Evolutionary conservation across 2,329 filamentous ascomycete genomes (phyloP), one percentile per base, ranked within the genome.

Genomic region (Colletotrichum liriopes): DNA sequence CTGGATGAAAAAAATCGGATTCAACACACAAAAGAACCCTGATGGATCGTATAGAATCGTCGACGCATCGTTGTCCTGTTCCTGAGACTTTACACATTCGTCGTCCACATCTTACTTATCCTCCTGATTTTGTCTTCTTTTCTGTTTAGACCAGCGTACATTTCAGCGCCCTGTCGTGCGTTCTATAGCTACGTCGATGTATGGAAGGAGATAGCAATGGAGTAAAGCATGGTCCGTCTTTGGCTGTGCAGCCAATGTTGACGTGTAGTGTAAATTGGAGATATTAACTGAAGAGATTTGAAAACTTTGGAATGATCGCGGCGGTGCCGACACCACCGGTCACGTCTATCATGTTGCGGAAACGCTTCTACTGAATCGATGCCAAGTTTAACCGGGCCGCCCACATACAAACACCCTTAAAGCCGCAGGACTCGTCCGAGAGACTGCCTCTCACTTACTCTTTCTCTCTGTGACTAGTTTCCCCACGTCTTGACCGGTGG

Each of bases 1-100:
- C 93, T 74, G 95, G 96, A 68, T 98, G 87, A 79, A 54, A 43
- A 43, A 26, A 41, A 3, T 20, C 6, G 11, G 14, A 39, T 29
- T 7, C 23, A 23, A n/a, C 37, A 54, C 35, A 18, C 16, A 39
- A 8, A 39, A 35, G 23, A 47, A 11, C 20, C 18, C 16, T 54
- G 26, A 26, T 62, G 26, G 37, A n/a, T 37, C 26, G 52, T 35
- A 1, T 16, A 41, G 26, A 64, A 35, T 65, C 11, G n/a, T 49
- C 51, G n/a, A 7, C 35, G 56, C 20, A 54, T 35, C 32, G 61
- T 20, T 37, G 26, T 16, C 11, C 26, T 41, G 26, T 41, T 49
- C 39, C 43, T 59, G 37, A n/a, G 32, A 63, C 14, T 37, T 29
- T 26, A n/a, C 23, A n/a, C n/a, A 56, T 3, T 65, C n/a, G 47